These are phyloP conservation scores for Dissophora ornata DNA, from an alignment of 192 early-diverging fungal genomes.

Conservation along the genomic window DNA sequence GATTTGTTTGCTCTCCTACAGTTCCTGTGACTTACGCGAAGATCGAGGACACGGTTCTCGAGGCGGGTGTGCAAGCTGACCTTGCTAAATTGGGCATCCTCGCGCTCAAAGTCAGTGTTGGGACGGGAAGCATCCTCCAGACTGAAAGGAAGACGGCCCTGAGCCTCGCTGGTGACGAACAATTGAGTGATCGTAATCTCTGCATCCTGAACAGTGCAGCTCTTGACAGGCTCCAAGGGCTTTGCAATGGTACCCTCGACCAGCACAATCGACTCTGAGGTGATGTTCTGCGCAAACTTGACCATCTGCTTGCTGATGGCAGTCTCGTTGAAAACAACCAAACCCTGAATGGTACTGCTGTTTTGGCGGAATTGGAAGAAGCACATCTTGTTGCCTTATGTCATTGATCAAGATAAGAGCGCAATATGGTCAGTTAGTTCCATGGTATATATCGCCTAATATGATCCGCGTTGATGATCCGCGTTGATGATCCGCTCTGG, in stretches of 20 bases:
- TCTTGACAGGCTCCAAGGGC: slow-evolving; percentile 86
- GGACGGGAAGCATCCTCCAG: slow-evolving; percentile 92
- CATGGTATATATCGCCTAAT: too few species aligned
- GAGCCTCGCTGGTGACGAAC: slow-evolving; percentile 78
- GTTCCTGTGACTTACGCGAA: slow-evolving; percentile 83
- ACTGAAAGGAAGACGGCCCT: slow-evolving; percentile 86
- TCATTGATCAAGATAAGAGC: too few species aligned
- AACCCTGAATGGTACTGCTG: slow-evolving; percentile 89
- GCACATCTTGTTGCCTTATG: slow-evolving; percentile 79
- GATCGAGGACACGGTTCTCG: slow-evolving; percentile 93
- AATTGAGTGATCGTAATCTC: slow-evolving; percentile 83
- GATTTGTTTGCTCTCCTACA: too few species aligned
- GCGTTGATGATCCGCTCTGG: too few species aligned
- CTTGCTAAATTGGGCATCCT: slow-evolving; percentile 73
- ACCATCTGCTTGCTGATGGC: slow-evolving; percentile 95
- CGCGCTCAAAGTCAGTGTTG: slow-evolving; percentile 78
- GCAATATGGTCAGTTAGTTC: not conserved
- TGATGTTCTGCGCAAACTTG: slow-evolving; percentile 82
- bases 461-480: too few species aligned
- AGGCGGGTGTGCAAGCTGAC: slow-evolving; percentile 93
- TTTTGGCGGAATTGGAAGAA: slow-evolving; percentile 93
- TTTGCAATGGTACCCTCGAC: slow-evolving; percentile 85
- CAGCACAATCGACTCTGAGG: slow-evolving; percentile 87
- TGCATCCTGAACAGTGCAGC: slow-evolving; percentile 92
- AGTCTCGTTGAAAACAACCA: slow-evolving; percentile 76